Percentiles rank a stretch among this genome's conserved stretches.
Conservation (phyloP, 139 green algal species). For the Tetradesmus lagerheimii region DNA sequence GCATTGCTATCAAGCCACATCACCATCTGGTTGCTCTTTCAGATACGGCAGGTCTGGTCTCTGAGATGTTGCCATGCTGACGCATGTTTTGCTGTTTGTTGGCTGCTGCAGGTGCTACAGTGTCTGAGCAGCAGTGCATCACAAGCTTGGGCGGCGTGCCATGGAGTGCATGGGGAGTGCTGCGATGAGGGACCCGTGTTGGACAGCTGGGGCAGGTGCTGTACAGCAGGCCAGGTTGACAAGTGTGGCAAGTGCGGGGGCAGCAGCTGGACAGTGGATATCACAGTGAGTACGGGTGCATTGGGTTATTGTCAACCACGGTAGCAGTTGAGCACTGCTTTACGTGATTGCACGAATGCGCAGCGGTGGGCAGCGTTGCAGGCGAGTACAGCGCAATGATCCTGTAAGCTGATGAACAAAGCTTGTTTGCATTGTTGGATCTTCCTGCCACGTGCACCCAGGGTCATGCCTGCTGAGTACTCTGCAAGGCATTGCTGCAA, state of each 20-base stretch:
- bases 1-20: too few relatives aligned
- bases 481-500: not conserved
- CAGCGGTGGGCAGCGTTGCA: not conserved
- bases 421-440: not conserved
- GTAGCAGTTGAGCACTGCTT: not conserved
- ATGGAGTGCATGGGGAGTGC: conserved; percentile 47
- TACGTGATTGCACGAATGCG: not conserved
- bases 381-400: not conserved
- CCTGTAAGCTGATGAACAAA: too few relatives aligned
- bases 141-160: conserved; percentile 5
- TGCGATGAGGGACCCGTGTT: conserved; percentile 48
- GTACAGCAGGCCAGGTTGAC: conserved; percentile 59
- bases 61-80: not conserved
- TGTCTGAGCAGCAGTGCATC: not conserved
- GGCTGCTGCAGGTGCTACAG: not conserved
- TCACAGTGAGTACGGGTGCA: conserved; percentile 29
- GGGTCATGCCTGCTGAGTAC: not conserved
- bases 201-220: conserved; percentile 63
- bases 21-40: too few relatives aligned
- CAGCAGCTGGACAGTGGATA: conserved; percentile 55
- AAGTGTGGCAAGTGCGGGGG: conserved; percentile 74
- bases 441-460: not conserved
- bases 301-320: too few relatives aligned
- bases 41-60: too few relatives aligned
- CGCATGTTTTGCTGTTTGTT: not conserved